Conservation (phyloP, 2,329 filamentous ascomycete genomes). For the Paraconiothyrium sp. region DNA sequence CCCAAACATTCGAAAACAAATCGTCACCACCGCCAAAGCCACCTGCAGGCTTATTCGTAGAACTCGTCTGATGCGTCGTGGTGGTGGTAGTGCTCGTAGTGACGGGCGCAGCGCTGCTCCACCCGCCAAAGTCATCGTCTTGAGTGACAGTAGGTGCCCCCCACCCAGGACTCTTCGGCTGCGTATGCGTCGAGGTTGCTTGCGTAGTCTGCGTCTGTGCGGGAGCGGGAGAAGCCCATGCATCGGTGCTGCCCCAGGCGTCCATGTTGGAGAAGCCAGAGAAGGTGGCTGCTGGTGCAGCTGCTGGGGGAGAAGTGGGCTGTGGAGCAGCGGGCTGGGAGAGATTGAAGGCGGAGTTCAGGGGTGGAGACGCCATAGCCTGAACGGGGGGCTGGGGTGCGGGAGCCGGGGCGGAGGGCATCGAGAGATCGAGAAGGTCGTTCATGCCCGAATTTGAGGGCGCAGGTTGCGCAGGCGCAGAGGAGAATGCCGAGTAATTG, state of each 20-base stretch:
- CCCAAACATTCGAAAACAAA: slow-evolving; percentile 95
- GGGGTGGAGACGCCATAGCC: slow-evolving; percentile 48
- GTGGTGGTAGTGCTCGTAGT: slow-evolving; percentile 47
- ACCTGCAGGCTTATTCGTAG: slow-evolving; percentile 59
- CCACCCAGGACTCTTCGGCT: slow-evolving; percentile 61
- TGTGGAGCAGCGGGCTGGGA: slow-evolving; percentile 46
- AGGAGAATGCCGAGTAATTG: slow-evolving; percentile 73
- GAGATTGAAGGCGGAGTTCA: slow-evolving; percentile 76
- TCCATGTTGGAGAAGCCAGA: slow-evolving; percentile 67
- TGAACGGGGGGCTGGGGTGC: slow-evolving; percentile 39
- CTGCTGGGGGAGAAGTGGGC: slow-evolving; percentile 36
- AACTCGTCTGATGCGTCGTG: slow-evolving; percentile 31
- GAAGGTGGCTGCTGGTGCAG: slow-evolving; percentile 46
- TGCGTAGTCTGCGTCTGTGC: slow-evolving; percentile 55
- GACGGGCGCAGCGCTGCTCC: slow-evolving; percentile 77
- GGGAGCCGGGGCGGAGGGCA: slow-evolving; percentile 45
- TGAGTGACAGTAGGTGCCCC: slow-evolving; percentile 73
- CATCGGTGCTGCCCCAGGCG: slow-evolving; percentile 84
- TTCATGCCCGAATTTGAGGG: slow-evolving; percentile 65
- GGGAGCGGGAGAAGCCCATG: slow-evolving; percentile 76
- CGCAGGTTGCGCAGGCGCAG: slow-evolving; percentile 59
- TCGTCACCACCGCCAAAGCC: slow-evolving; percentile 74
- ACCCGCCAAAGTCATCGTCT: slow-evolving; percentile 96
- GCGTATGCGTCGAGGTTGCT: slow-evolving; percentile 51
- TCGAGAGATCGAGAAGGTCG: slow-evolving; percentile 80